Percentiles rank a stretch among this genome's conserved stretches.
Conservation (phyloP, 2,329 filamentous ascomycete genomes). For the Cercospora citrullina region DNA sequence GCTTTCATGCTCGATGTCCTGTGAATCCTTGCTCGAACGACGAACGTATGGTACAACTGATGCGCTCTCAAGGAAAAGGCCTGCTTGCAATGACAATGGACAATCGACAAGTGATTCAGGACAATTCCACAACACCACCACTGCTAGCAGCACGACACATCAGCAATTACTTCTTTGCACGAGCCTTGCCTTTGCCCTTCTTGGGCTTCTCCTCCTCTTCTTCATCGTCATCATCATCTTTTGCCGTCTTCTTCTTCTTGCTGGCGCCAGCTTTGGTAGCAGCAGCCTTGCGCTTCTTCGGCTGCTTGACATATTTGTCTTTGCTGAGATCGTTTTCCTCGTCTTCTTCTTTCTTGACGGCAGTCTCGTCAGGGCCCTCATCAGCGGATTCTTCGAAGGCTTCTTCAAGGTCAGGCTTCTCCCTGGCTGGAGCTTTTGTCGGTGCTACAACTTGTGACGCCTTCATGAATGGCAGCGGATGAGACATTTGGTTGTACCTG, state of each 20-base stretch:
- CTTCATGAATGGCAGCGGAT: constrained; percentile 96
- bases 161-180: constrained; percentile 26
- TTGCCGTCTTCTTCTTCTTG: constrained; percentile 64
- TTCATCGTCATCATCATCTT: constrained; percentile 57
- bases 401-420: constrained; percentile 91
- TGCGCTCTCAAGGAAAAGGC: background rate
- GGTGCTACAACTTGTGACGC: constrained; percentile 73
- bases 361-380: constrained; percentile 50
- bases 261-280: constrained; percentile 51
- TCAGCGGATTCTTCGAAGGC: constrained; percentile 88
- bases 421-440: constrained; percentile 68
- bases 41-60: constrained; percentile 1
- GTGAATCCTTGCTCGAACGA: background rate
- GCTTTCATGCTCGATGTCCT: background rate
- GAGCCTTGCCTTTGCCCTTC: constrained; percentile 46
- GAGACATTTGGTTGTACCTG: constrained; percentile 81
- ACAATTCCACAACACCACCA: background rate
- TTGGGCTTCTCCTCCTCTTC: constrained; percentile 39
- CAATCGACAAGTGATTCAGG: background rate
- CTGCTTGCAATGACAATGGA: background rate
- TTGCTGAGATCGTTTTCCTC: constrained; percentile 84
- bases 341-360: constrained; percentile 48
- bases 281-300: constrained; percentile 67
- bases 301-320: constrained; percentile 94
- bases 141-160: background rate